Evolutionary conservation across 345 rosid species (phyloP).

Genomic region (Citrus australasica): DNA sequence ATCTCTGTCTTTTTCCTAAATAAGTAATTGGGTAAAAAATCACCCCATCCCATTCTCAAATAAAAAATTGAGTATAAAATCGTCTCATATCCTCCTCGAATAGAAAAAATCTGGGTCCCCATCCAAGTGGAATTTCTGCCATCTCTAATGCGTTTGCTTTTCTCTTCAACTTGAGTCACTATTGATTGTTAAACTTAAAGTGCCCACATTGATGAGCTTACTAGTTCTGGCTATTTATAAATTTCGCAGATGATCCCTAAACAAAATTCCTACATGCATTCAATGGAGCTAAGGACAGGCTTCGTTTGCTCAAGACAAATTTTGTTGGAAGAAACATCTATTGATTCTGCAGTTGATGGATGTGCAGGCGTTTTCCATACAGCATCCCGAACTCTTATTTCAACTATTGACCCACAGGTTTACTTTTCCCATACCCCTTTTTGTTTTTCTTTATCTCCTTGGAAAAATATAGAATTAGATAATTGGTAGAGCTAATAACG

Average conservation of each 20-base stretch:
- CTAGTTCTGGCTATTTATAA: too few relatives aligned
- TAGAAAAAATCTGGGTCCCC: too few relatives aligned
- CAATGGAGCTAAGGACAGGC: neutral
- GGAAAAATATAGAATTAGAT: neutral
- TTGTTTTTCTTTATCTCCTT: neutral
- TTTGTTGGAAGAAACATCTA: conserved; percentile 31
- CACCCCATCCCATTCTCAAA: fast-evolving
- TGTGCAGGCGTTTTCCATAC: conserved; percentile 3
- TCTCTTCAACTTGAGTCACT: too few relatives aligned
- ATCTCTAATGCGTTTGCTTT: too few relatives aligned
- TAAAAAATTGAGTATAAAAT: too few relatives aligned
- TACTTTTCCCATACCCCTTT: neutral
- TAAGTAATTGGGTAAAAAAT: too few relatives aligned
- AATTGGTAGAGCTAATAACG: conserved; percentile 2
- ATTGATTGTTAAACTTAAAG: too few relatives aligned
- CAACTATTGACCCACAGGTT: conserved; percentile 25
- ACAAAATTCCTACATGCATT: too few relatives aligned
- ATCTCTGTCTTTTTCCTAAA: fast-evolving
- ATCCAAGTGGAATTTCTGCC: too few relatives aligned
- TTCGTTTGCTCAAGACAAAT: conserved; percentile 26
- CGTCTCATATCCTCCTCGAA: fast-evolving
- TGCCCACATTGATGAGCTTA: too few relatives aligned
- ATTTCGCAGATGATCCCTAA: too few relatives aligned
- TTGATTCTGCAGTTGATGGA: conserved; percentile 29
- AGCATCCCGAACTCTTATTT: conserved; percentile 10